phyloP scores from a whole-genome alignment of 306 rosid species.

The Clitoria ternatea region DNA sequence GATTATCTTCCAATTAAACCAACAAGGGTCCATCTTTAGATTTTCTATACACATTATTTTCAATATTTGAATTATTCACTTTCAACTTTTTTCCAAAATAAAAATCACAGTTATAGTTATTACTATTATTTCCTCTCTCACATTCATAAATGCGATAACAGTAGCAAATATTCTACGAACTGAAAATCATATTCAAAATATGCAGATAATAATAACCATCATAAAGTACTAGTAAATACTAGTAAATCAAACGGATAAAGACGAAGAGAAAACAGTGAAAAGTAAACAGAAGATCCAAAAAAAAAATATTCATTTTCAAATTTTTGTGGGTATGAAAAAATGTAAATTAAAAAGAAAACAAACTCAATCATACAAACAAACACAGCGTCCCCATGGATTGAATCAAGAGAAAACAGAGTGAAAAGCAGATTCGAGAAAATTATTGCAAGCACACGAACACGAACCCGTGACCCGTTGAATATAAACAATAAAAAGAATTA shows the following conservation, averaged over 20 bases:
- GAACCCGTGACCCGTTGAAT: not conserved
- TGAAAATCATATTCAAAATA: not conserved
- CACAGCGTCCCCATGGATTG: conserved; percentile 3
- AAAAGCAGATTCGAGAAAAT: no score
- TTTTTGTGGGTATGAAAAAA: not conserved
- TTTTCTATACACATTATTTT: not conserved
- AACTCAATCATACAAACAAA: not conserved
- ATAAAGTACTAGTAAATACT: not conserved
- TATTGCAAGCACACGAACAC: not conserved
- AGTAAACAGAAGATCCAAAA: not conserved
- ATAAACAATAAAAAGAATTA: not conserved
- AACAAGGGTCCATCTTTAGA: not conserved
- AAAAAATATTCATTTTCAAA: not conserved
- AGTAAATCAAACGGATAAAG: not conserved
- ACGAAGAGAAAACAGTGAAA: not conserved
- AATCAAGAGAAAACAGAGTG: not conserved
- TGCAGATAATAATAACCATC: not conserved
- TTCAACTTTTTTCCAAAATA: no score
- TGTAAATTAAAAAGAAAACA: not conserved
- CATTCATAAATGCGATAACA: not conserved
- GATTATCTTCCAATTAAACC: not conserved
- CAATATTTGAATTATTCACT: not conserved
- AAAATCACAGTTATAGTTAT: no score
- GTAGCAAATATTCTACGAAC: not conserved
- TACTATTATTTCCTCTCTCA: not conserved